A percentile compares a stretch with the other conserved stretches of the same genome.
These are phyloP conservation scores for Cladosporium colombiae DNA, from an alignment of 2,329 filamentous ascomycete species.

Conservation along the genomic window DNA sequence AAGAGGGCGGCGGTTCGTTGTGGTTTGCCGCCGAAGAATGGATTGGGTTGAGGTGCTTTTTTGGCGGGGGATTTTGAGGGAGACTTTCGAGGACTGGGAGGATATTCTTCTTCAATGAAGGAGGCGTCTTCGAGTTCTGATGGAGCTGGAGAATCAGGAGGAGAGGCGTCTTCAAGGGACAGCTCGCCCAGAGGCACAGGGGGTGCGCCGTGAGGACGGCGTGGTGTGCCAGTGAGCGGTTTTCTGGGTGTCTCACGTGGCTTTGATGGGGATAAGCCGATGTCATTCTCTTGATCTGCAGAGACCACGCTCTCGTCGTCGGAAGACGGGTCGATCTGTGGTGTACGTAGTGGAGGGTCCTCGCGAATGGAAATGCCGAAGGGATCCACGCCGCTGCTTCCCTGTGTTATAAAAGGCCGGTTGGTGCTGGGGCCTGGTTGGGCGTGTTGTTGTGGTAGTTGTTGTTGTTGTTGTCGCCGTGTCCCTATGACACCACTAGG, in stretches of 20 bases:
- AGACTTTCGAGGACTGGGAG: constrained; percentile 39
- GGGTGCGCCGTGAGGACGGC: constrained; percentile 31
- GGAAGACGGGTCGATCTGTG: constrained; percentile 14
- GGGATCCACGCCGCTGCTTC: constrained; percentile 19
- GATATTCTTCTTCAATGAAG: constrained; percentile 37
- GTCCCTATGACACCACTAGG: constrained; percentile 28
- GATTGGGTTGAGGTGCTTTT: constrained; percentile 1
- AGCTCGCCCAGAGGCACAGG: constrained; percentile 36
- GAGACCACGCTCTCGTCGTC: constrained; percentile 40
- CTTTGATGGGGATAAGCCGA: constrained; percentile 42
- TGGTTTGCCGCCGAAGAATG: constrained; percentile 1
- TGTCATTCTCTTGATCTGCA: constrained; percentile 53
- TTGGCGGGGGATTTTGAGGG: constrained; percentile 33
- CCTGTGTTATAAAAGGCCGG: constrained; percentile 31
- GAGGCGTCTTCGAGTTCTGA: constrained; percentile 24
- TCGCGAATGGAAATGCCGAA: constrained; percentile 10
- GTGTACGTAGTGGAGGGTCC: constrained; percentile 14
- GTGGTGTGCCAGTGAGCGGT: constrained; percentile 34
- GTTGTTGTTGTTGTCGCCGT: constrained; percentile 22
- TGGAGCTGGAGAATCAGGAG: constrained; percentile 21
- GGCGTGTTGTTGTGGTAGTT: constrained; percentile 1
- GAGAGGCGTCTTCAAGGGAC: constrained; percentile 30
- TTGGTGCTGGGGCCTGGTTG: constrained; percentile 10
- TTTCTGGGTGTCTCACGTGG: constrained; percentile 31
- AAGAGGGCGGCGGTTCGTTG: constrained; percentile 25